Evolutionary conservation across 805 yeast genomes (phyloP).

Genomic region (Lipomyces oligophaga): DNA sequence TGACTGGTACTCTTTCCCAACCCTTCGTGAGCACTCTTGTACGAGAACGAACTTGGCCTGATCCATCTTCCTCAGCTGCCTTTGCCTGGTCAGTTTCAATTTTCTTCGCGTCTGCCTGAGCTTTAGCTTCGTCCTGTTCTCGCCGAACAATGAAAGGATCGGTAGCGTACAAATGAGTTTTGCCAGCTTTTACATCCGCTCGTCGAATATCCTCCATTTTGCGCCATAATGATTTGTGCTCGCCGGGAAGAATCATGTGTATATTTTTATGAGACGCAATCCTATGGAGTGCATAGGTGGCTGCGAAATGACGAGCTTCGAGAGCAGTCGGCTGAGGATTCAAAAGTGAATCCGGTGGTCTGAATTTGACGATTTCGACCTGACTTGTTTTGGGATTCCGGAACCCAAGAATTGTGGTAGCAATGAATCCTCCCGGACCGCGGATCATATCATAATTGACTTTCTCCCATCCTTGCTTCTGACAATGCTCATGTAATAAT

Average conservation of each 20-base stretch:
- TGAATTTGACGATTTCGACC: slow-evolving; percentile 52
- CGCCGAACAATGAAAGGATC: slow-evolving; percentile 73
- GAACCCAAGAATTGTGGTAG: slow-evolving; percentile 62
- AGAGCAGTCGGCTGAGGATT: slow-evolving; percentile 72
- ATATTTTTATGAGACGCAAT: slow-evolving; percentile 75
- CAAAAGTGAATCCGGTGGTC: slow-evolving; percentile 49
- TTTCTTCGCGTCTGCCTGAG: slow-evolving; percentile 17
- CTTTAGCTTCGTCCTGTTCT: slow-evolving; percentile 57
- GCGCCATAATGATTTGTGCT: slow-evolving; percentile 75
- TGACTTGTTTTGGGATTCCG: slow-evolving; percentile 80
- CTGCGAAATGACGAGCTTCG: slow-evolving; percentile 87
- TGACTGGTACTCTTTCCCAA: slow-evolving; percentile 67
- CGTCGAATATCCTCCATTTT: slow-evolving; percentile 62
- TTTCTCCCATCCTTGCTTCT: slow-evolving; percentile 83
- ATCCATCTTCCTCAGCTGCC: slow-evolving; percentile 12
- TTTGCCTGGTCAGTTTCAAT: slow-evolving; percentile 11
- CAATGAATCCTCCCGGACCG: slow-evolving; percentile 55
- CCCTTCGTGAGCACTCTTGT: slow-evolving; percentile 44
- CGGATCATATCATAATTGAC: slow-evolving; percentile 70
- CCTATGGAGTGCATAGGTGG: slow-evolving; percentile 80
- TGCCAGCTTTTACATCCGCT: slow-evolving; percentile 43
- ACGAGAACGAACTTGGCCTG: slow-evolving; percentile 1
- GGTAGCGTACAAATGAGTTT: slow-evolving; percentile 55
- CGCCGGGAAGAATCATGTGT: slow-evolving; percentile 81
- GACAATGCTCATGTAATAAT: slow-evolving; percentile 79